Percentiles rank a stretch among this genome's conserved stretches.
These are phyloP conservation scores for Candida dajiaensis DNA, from an alignment of 805 yeast genomes.

Conservation along the genomic window DNA sequence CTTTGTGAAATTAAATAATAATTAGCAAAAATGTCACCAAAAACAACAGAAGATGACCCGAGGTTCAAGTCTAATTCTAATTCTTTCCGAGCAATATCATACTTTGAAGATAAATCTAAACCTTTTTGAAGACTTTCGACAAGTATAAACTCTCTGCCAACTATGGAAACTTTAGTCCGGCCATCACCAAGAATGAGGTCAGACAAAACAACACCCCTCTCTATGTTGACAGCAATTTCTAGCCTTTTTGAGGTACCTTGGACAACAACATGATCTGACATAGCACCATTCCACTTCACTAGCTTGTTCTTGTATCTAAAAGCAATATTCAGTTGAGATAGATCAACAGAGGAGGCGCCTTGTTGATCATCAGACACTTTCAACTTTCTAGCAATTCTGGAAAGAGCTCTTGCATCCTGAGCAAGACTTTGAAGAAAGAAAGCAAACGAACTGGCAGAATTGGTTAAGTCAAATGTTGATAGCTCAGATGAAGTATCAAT, in stretches of 20 bases:
- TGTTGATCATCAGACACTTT: background rate
- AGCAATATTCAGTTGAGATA: background rate
- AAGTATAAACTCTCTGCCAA: background rate
- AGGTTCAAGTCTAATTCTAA: background rate
- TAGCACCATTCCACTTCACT: background rate
- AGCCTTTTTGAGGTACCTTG: slow-evolving; percentile 1
- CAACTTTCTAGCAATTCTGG: background rate
- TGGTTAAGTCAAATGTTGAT: background rate
- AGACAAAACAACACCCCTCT: background rate
- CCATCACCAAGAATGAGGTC: background rate
- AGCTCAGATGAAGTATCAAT: background rate
- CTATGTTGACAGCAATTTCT: background rate
- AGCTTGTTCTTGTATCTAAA: background rate
- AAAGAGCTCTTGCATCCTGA: background rate
- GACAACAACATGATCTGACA: background rate
- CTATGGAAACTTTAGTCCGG: background rate
- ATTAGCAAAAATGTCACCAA: background rate
- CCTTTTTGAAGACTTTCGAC: background rate
- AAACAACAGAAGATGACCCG: background rate
- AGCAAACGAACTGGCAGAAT: background rate
- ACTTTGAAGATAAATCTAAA: background rate
- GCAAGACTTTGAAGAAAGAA: background rate
- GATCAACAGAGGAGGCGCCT: background rate
- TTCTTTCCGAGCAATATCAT: background rate
- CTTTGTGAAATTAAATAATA: background rate